Conservation (phyloP, 495 filamentous ascomycete genomes). For the Cercophora scortea region DNA sequence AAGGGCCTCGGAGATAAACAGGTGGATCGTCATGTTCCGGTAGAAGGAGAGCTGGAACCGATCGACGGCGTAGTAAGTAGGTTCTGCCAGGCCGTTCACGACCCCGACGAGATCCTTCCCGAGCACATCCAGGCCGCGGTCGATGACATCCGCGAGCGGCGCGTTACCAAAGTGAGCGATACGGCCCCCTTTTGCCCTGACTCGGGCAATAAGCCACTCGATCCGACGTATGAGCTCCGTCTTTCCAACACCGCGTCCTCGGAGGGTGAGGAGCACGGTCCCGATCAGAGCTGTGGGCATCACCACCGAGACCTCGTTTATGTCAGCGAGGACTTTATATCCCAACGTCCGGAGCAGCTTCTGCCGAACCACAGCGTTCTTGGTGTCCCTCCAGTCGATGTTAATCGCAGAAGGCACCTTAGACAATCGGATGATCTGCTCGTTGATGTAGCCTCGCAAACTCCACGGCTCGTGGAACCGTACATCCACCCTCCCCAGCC, state of each 20-base stretch:
- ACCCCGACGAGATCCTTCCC: conserved; percentile 80
- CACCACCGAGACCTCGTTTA: conserved; percentile 91
- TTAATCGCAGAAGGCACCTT: conserved; percentile 29
- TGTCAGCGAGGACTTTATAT: conserved; percentile 85
- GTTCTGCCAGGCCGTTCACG: conserved; percentile 70
- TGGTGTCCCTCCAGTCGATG: conserved; percentile 33
- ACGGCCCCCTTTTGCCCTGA: conserved; percentile 76
- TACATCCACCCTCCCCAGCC: conserved; percentile 86
- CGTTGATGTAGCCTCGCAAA: conserved; percentile 65
- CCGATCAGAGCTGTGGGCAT: conserved; percentile 97
- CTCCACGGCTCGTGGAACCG: conserved; percentile 96
- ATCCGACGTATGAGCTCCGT: conserved; percentile 77
- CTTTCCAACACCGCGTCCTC: conserved; percentile 87
- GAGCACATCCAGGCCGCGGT: conserved; percentile 83
- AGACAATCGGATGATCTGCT: conserved; percentile 53
- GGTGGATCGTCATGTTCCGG: conserved; percentile 97
- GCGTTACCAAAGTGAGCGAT: conserved; percentile 87
- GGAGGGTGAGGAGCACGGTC: conserved; percentile 83
- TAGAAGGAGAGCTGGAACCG: conserved; percentile 96
- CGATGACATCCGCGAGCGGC: conserved; percentile 72
- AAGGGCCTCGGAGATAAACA: conserved; percentile 87
- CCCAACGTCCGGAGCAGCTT: conserved; percentile 74
- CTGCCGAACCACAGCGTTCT: conserved; percentile 40
- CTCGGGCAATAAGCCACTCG: conserved; percentile 79
- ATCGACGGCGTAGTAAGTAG: conserved; percentile 89